Evolutionary conservation across 352 stramenopile genomes (phyloP), one percentile per base, ranked within the genome.

Genomic region (Blastocystis sp.): DNA sequence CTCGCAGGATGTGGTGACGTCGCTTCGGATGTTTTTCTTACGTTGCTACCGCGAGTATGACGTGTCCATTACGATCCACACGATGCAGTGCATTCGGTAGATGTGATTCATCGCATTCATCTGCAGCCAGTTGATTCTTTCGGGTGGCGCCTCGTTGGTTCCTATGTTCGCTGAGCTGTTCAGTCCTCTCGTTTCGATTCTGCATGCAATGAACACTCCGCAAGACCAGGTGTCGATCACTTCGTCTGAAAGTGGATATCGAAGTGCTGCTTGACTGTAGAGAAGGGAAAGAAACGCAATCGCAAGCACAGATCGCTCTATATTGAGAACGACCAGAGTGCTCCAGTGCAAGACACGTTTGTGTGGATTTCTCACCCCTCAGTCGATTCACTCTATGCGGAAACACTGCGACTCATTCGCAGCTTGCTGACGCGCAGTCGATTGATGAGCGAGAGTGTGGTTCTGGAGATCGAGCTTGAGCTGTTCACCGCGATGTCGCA

Each of bases 41-140:
- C 73, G 73, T 39, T 85, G 73, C 56, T 85, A 85, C 30, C 26
- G 37, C 54, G 73, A 85, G 34, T 26, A 43, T 24, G 47, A 64
- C 13, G n/a, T 69, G 34, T 53, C n/a, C 18, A 30, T 47, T 1
- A 43, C 73, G 47, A 50, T 54, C n/a, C 11, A 50, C 3, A 41
- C 11, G 34, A 50, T 85, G 16, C 5, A 11, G 8, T 26, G 30
- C 16, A 34, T 85, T 30, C 47, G 41, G 73, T 85, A 26, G 3
- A 2, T 5, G 0, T 43, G 20, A 18, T 11, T 13, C 7, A 16
- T 20, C 2, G 3, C 8, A 26, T 5, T 85, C 20, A 81, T 50
- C 9, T 24, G 18, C 68, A 85, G 73, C 13, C 11, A 41, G 53
- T 37, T 85, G 26, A 30, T 85, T 1, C 16, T 66, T 13, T 24